Conservation (phyloP, 768 basidiomycete species). For the Podaxis sp. region DNA sequence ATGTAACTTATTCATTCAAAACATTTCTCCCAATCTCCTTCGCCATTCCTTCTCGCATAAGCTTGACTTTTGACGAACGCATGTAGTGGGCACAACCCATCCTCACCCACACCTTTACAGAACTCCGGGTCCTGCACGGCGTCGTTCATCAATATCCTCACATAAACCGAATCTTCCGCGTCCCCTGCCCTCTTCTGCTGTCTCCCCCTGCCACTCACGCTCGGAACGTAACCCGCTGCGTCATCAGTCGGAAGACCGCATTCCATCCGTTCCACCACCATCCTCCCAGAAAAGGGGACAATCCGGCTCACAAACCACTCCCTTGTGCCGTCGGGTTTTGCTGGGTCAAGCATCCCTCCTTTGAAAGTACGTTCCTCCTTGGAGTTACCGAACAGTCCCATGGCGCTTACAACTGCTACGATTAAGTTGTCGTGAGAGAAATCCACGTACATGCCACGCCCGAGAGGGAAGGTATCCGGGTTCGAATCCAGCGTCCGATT, state of each 20-base stretch:
- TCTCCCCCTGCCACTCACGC: slow-evolving; percentile 15
- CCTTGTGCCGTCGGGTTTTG: slow-evolving; percentile 29
- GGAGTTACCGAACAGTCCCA: slow-evolving; percentile 43
- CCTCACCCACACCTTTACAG: slow-evolving; percentile 44
- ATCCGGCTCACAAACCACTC: slow-evolving; percentile 58
- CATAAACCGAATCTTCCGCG: slow-evolving; percentile 32
- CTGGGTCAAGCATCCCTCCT: slow-evolving; percentile 30
- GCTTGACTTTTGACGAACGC: slow-evolving; percentile 69
- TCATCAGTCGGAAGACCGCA: slow-evolving; percentile 31
- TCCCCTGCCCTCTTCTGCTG: slow-evolving; percentile 12
- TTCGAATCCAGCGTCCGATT: slow-evolving; percentile 70
- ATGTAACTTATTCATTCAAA: slow-evolving; percentile 25
- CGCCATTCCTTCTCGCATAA: slow-evolving; percentile 66
- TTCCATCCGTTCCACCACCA: slow-evolving; percentile 70
- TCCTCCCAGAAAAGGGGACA: slow-evolving; percentile 73
- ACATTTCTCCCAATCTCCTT: slow-evolving; percentile 72
- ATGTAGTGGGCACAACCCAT: slow-evolving; percentile 64
- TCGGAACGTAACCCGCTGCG: background rate
- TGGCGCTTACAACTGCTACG: slow-evolving; percentile 70
- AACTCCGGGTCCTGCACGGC: slow-evolving; percentile 62
- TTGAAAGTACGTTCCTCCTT: slow-evolving; percentile 21
- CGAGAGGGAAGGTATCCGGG: slow-evolving; percentile 69
- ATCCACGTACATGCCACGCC: slow-evolving; percentile 68
- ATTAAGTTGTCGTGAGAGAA: slow-evolving; percentile 88
- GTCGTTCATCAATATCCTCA: slow-evolving; percentile 79